Evolutionary conservation across 345 rosid species (phyloP), one percentile per base, ranked within the genome.

Genomic region (Citrus medica): DNA sequence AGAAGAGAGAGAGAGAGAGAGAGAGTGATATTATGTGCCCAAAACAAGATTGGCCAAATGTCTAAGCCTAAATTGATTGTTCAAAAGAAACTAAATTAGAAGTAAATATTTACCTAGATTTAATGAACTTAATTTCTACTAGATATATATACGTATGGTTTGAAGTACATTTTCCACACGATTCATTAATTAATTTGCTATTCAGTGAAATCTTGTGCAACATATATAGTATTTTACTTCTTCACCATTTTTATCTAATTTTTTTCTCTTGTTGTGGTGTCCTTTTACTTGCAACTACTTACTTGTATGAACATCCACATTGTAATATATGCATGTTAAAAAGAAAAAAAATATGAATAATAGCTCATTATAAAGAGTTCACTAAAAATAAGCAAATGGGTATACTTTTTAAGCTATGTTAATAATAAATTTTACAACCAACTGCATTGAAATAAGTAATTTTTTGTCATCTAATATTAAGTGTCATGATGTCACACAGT

Each of bases 21-120:
- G 61, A 63, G 32, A 30, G 9, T 1, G 42, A 46, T 46, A 46
- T 46, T 3, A 12, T 46, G 3, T 28, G 59, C n/a, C 55, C 35
- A 59, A 73, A 74, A 56, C 35, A 56, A 67, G 32, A 74, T n/a
- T 24, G 28, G 61, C 67, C 78, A 79, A 65, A 66, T 79, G 72
- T 73, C 63, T 51, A 9, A 37, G 24, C 38, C 6, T 28, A 3
- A 48, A 9, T 70, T 51, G 74, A 48, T 51, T 51, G 12, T 3
- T 46, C 51, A 46, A 46, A 13, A 46, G 16, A 46, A 3, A 13
- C 51, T 46, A 12, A 46, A 46, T 46, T 46, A 46, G 51, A 46
- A 46, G 51, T 46, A 12, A 46, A 12, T 2, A 46, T 46, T 12
- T 46, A 46, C 13, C 51, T 12, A 12, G 51, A 46, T 46, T 46